A percentile compares a stretch with the other conserved stretches of the same genome.
These are phyloP conservation scores for Penicillium ucsense DNA, from an alignment of 495 filamentous ascomycete species.

Conservation along the genomic window DNA sequence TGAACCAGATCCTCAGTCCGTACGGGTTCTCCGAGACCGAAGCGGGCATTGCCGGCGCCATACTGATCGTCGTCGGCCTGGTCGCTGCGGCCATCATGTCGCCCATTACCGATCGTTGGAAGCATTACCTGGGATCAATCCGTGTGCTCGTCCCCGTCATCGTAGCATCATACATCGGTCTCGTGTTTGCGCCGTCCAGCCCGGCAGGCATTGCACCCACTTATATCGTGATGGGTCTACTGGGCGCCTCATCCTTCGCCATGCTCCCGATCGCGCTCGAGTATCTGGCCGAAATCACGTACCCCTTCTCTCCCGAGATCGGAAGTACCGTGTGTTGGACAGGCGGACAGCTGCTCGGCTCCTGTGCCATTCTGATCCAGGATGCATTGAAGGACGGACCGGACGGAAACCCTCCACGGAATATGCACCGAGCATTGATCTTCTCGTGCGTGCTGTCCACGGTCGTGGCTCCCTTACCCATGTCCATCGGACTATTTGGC, in stretches of 20 bases:
- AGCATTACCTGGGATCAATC: conserved; percentile 67
- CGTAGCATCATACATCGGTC: conserved; percentile 58
- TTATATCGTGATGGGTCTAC: conserved; percentile 55
- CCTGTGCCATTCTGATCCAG: conserved; percentile 71
- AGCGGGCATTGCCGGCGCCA: conserved; percentile 79
- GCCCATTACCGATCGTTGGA: conserved; percentile 77
- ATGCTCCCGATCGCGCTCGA: conserved; percentile 80
- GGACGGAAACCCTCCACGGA: conserved; percentile 45
- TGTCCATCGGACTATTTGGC: conserved; percentile 59
- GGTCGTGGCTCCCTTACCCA: conserved; percentile 54
- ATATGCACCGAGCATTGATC: conserved; percentile 66
- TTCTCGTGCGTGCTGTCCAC: conserved; percentile 65
- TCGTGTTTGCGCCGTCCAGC: conserved; percentile 73
- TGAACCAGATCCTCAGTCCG: conserved; percentile 83
- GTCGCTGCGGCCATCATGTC: conserved; percentile 62
- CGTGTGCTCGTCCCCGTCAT: conserved; percentile 68
- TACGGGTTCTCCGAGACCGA: conserved; percentile 72
- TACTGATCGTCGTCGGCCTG: conserved; percentile 85
- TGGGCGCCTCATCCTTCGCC: conserved; percentile 73
- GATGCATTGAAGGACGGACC: conserved; percentile 61
- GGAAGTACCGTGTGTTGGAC: conserved; percentile 75
- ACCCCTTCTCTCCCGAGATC: conserved; percentile 81
- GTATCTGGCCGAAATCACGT: conserved; percentile 75
- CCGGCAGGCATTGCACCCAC: conserved; percentile 53
- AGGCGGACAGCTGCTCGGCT: conserved; percentile 62